These are phyloP conservation scores for Leccinum pellstonianum DNA, from an alignment of 768 basidiomycete genomes.

Conservation along the genomic window DNA sequence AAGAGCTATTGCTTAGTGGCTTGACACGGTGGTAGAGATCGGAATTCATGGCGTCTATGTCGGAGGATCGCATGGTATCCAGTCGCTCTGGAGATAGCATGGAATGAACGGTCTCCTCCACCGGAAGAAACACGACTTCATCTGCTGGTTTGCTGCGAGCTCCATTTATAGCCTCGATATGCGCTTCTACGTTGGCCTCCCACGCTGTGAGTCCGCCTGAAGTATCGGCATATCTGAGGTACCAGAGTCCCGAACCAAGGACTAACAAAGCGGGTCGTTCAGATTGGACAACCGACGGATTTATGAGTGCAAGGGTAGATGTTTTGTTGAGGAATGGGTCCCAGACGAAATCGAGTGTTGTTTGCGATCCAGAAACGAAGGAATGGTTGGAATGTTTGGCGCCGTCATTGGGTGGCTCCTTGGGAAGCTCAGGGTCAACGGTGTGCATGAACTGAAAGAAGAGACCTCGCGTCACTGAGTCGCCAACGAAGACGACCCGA, in stretches of 20 bases:
- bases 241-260: conserved; percentile 87
- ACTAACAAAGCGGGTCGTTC: conserved; percentile 66
- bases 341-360: conserved; percentile 67
- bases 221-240: conserved; percentile 67
- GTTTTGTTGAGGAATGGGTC: conserved; percentile 85
- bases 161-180: conserved; percentile 50
- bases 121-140: conserved; percentile 72
- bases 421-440: conserved; percentile 57
- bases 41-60: conserved; percentile 91
- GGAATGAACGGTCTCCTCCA: conserved; percentile 65
- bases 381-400: conserved; percentile 69
- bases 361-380: conserved; percentile 45
- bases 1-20: conserved; percentile 31
- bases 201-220: conserved; percentile 79
- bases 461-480: conserved; percentile 76
- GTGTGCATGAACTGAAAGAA: conserved; percentile 72
- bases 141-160: conserved; percentile 54
- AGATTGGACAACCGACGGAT: conserved; percentile 13
- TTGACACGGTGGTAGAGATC: conserved; percentile 71
- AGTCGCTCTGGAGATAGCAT: conserved; percentile 66
- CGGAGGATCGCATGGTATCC: conserved; percentile 66
- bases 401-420: conserved; percentile 49
- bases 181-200: conserved; percentile 69
- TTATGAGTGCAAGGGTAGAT: conserved; percentile 46
- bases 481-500: conserved; percentile 76